Evolutionary conservation across 169 alveolate species (phyloP).

Genomic region (Cryptosporidium tyzzeri): DNA sequence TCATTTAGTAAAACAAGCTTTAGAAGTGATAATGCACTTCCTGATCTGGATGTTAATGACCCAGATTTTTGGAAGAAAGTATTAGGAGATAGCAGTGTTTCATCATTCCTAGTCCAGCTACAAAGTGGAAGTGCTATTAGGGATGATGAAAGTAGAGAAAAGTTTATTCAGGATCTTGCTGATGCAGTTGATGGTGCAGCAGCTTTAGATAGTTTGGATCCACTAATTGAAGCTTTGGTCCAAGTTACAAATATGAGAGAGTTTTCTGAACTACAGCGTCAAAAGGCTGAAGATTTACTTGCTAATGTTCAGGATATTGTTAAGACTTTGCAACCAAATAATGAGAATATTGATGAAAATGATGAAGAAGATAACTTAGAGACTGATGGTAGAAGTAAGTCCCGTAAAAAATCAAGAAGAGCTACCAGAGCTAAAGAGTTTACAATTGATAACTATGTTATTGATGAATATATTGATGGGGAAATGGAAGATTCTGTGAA

Average conservation of each 20-base stretch:
- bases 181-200: conserved; percentile 76
- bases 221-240: conserved; percentile 67
- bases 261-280: conserved; percentile 66
- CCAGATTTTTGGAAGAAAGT: conserved; percentile 89
- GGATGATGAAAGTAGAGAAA: conserved; percentile 74
- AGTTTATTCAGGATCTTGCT: conserved; percentile 58
- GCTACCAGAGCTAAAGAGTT: conserved; percentile 65
- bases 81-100: conserved; percentile 77
- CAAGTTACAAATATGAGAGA: conserved; percentile 75
- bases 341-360: conserved; percentile 38
- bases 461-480: conserved; percentile 39
- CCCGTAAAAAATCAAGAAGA: conserved; percentile 64
- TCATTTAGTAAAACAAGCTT: conserved; percentile 84
- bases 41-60: conserved; percentile 84
- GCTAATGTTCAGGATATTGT: conserved; percentile 74
- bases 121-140: conserved; percentile 75
- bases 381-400: conserved; percentile 31
- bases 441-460: conserved; percentile 38
- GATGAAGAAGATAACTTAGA: conserved; percentile 9
- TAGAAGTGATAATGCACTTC: conserved; percentile 84
- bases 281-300: conserved; percentile 63
- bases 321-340: conserved; percentile 68
- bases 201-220: conserved; percentile 72
- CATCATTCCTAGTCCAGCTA: conserved; percentile 63
- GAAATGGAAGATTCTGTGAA: conserved; percentile 10